Percentiles rank a stretch among this genome's conserved stretches.
These are phyloP conservation scores for Phylloporus sp. DNA, from an alignment of 768 basidiomycete species.

Conservation along the genomic window DNA sequence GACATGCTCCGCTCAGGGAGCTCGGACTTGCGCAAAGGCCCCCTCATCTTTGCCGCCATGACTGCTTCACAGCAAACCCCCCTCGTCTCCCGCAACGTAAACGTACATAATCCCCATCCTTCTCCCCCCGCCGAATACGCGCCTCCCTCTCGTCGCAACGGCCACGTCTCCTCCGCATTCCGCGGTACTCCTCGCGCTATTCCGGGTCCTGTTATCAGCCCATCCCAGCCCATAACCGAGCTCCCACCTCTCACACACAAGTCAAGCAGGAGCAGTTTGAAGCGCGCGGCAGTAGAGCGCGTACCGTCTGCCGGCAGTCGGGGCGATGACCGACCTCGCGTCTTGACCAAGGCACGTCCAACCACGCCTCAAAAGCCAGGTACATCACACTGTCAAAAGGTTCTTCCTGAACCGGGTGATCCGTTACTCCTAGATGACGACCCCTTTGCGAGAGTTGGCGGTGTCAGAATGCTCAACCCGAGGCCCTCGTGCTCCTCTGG, in stretches of 20 bases:
- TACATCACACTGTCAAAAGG: constrained; percentile 8
- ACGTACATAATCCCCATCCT: constrained; percentile 18
- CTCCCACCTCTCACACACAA: constrained; percentile 10
- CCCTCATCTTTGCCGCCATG: constrained; percentile 63
- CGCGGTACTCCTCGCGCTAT: not conserved
- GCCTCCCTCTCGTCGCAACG: not conserved
- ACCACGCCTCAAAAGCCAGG: constrained; percentile 28
- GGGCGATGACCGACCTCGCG: constrained; percentile 19
- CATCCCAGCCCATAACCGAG: constrained; percentile 10
- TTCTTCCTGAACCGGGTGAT: constrained; percentile 11
- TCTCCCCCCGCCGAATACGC: constrained; percentile 26
- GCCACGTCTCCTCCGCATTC: not conserved
- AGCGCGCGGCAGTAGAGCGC: constrained; percentile 10
- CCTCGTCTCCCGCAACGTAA: constrained; percentile 7
- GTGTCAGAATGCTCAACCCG: constrained; percentile 43
- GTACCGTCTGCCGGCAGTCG: constrained; percentile 1
- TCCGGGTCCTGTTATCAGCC: not conserved
- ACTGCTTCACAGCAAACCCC: constrained; percentile 19
- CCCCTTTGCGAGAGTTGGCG: constrained; percentile 51
- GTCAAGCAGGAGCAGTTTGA: constrained; percentile 14
- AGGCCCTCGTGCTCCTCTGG: constrained; percentile 1
- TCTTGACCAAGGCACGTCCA: constrained; percentile 31
- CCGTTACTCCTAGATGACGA: constrained; percentile 29
- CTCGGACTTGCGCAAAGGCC: constrained; percentile 39
- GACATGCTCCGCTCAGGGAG: constrained; percentile 21